Base-by-base conservation (phyloP, 257 asterid species). In the Rubia yunnanensis region DNA sequence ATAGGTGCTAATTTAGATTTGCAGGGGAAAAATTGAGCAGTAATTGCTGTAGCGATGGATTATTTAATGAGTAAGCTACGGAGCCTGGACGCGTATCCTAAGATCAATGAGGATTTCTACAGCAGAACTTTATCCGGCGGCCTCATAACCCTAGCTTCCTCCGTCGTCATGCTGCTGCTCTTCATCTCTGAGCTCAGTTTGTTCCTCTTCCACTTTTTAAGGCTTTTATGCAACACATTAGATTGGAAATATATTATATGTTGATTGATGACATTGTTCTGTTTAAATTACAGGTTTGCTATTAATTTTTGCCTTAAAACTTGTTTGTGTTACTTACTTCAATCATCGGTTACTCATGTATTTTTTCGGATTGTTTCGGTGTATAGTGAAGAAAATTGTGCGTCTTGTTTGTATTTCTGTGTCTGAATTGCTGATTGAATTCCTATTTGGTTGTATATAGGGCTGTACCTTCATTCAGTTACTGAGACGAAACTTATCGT, bases 41-140 rank as follows among this genome's bases (percentile, higher is more conserved):
- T 5, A 1, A 30, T 28, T 20, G 52, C 22, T 10, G 22, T 35
- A 31, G 77, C 58, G 67, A 91, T 92, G 98, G 96, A 87, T 74
- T 72, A 80, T 73, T 35, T 92, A 35, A 64, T 92, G 59, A 81
- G 82, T 76, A 94, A 72, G 78, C 54, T 94, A 4, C 85, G 98
- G 76, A 84, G 70, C 72, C 73, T 94, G 74, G 99, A 94, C 68
- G 95, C 92, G 36, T 88, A 90, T 73, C 98, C 98, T 11, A 94
- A 94, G 92, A 85, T 94, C 84, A 94, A 94, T 68, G 95, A 94
- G 74, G 99, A 94, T 86, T 94, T 94, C 86, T 94, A 85, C 80
- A 90, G 97, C 87, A 74, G 99, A 65, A 90, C 99, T 28, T 85
- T 94, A 18, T 88, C 98, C 22, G 99, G 99, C 10, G 98, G 98